Conservation (phyloP, 2,329 filamentous ascomycete genomes). For the Laburnicola sp. region DNA sequence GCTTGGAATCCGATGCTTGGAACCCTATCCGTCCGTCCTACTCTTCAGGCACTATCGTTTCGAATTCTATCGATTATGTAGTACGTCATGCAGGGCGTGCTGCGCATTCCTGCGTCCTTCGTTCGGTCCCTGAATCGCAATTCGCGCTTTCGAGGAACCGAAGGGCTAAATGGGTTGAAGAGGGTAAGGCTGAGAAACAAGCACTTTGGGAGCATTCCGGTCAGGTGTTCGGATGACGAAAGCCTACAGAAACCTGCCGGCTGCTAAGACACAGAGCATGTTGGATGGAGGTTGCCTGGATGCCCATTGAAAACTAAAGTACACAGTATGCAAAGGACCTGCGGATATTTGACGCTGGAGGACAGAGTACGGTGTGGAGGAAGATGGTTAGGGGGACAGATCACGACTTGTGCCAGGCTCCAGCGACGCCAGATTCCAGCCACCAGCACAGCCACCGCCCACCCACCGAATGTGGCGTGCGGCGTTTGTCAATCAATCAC, state of each 20-base stretch:
- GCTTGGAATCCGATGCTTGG: constrained; percentile 1
- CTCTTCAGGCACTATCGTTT: constrained; percentile 9
- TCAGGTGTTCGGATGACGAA: constrained; percentile 2
- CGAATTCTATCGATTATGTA: constrained; percentile 9
- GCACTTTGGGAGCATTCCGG: neutral
- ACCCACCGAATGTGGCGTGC: too few species aligned
- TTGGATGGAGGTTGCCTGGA: too few species aligned
- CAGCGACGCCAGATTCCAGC: too few species aligned
- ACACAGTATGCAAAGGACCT: too few species aligned
- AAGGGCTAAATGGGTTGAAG: constrained; percentile 3
- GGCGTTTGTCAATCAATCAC: too few species aligned
- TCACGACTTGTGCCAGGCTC: too few species aligned
- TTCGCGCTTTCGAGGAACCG: constrained; percentile 4
- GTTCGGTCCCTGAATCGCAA: constrained; percentile 3
- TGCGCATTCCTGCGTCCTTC: constrained; percentile 6
- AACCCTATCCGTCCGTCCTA: constrained; percentile 3
- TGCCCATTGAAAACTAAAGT: too few species aligned
- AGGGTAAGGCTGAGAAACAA: constrained; percentile 1
- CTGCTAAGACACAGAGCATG: too few species aligned
- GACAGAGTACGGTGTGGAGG: too few species aligned
- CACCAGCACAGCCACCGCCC: too few species aligned
- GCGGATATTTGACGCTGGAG: too few species aligned
- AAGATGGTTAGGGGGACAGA: too few species aligned
- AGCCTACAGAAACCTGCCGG: neutral
- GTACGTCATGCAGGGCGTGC: constrained; percentile 5